phyloP scores from a whole-genome alignment of 371 early-diverging fungal species.

The Lichtheimia hyalospora region DNA sequence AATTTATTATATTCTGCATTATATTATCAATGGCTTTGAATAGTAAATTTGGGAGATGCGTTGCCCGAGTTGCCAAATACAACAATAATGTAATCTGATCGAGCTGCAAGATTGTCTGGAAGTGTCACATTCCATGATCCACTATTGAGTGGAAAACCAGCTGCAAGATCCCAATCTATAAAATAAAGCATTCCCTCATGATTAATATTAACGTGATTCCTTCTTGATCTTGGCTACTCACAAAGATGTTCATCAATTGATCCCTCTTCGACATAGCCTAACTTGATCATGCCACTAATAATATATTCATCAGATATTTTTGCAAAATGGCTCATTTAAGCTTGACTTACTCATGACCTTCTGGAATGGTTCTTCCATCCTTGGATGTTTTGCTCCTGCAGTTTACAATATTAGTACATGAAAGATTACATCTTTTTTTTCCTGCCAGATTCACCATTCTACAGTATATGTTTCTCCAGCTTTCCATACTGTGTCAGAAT shows the following conservation, averaged over 20 bases:
- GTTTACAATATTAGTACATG: background rate
- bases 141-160: conserved; percentile 28
- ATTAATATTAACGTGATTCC: background rate
- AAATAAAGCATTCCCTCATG: background rate
- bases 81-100: conserved; percentile 35
- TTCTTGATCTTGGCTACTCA: conserved; percentile 13
- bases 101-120: conserved; percentile 34
- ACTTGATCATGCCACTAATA: conserved; percentile 29
- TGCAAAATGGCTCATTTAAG: background rate
- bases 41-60: conserved; percentile 41
- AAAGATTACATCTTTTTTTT: background rate
- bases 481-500: conserved; percentile 17
- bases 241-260: conserved; percentile 33
- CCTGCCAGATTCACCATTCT: conserved; percentile 10
- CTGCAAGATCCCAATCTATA: conserved; percentile 28
- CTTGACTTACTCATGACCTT: conserved; percentile 11
- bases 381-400: conserved; percentile 11
- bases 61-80: conserved; percentile 52
- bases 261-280: conserved; percentile 38
- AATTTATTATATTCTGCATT: background rate
- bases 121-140: conserved; percentile 30
- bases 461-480: conserved; percentile 23
- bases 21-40: conserved; percentile 4
- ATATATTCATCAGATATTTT: background rate
- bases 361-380: conserved; percentile 13